A percentile compares a stretch with the other conserved stretches of the same genome.
Conservation (phyloP, 805 yeast species). For the Hanseniaspora guilliermondii region DNA sequence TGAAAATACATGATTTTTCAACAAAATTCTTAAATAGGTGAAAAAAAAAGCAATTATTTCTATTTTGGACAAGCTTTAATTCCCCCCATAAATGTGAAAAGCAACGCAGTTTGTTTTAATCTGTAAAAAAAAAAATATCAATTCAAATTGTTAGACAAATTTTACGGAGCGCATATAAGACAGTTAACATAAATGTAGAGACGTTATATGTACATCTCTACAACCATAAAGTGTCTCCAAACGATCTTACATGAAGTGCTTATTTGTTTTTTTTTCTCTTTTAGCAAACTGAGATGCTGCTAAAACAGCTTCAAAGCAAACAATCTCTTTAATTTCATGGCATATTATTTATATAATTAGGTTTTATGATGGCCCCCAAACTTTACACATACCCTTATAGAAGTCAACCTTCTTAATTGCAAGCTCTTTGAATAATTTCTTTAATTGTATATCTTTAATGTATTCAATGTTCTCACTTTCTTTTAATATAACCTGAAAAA, state of each 20-base stretch:
- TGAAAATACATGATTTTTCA: background rate
- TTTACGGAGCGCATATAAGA: too few species aligned
- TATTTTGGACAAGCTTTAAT: background rate
- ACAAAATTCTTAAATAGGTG: background rate
- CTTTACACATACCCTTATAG: constrained; percentile 56
- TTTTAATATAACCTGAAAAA: constrained; percentile 4
- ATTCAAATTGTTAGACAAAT: too few species aligned
- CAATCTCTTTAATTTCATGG: too few species aligned
- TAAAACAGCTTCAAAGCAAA: too few species aligned
- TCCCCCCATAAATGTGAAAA: background rate
- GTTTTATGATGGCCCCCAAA: constrained; percentile 5
- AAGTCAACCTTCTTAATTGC: constrained; percentile 34
- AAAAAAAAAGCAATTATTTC: background rate
- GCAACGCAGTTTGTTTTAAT: background rate
- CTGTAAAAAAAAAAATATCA: background rate
- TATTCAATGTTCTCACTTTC: constrained; percentile 12
- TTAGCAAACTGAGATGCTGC: too few species aligned
- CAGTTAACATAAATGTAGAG: too few species aligned
- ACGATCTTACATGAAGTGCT: too few species aligned
- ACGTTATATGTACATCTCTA: too few species aligned
- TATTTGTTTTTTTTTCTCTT: too few species aligned
- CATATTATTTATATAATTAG: background rate
- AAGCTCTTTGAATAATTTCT: constrained; percentile 7
- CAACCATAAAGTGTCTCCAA: too few species aligned
- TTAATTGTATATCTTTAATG: constrained; percentile 8